Evolutionary conservation across 805 yeast species (phyloP).

Genomic region (Ogataea wickerhamii): DNA sequence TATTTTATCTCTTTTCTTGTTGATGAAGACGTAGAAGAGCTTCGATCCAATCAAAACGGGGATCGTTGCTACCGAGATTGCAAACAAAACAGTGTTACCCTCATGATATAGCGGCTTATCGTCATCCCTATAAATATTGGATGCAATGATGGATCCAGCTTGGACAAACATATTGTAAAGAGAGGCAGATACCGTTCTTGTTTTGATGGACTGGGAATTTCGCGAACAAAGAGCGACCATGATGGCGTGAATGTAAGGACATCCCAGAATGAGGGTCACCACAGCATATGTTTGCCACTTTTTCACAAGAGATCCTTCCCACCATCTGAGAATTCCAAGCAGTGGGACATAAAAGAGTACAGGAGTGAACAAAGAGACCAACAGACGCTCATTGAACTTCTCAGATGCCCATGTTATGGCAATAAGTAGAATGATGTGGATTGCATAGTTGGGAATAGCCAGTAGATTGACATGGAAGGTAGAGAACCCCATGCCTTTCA

Average conservation of each 20-base stretch:
- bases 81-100: conserved; percentile 48
- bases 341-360: conserved; percentile 25
- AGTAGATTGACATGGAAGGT: conserved; percentile 51
- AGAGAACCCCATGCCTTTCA: conserved; percentile 48
- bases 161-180: conserved; percentile 61
- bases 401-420: conserved; percentile 38
- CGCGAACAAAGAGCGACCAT: conserved; percentile 57
- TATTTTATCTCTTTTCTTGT: conserved; percentile 36
- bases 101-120: conserved; percentile 57
- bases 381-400: conserved; percentile 26
- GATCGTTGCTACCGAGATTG: conserved; percentile 27
- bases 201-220: conserved; percentile 55
- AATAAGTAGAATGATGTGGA: conserved; percentile 37
- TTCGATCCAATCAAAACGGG: conserved; percentile 28
- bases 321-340: conserved; percentile 19
- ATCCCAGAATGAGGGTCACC: conserved; percentile 30
- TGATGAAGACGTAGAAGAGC: conserved; percentile 38
- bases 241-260: conserved; percentile 47
- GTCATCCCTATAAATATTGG: conserved; percentile 51
- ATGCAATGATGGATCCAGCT: conserved; percentile 46
- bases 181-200: conserved; percentile 60
- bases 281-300: conserved; percentile 17
- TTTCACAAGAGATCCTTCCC: conserved; percentile 15
- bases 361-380: conserved; percentile 22
- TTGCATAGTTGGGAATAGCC: conserved; percentile 45